Evolutionary conservation across 352 stramenopile genomes (phyloP).

Genomic region (Blastocystis sp.): DNA sequence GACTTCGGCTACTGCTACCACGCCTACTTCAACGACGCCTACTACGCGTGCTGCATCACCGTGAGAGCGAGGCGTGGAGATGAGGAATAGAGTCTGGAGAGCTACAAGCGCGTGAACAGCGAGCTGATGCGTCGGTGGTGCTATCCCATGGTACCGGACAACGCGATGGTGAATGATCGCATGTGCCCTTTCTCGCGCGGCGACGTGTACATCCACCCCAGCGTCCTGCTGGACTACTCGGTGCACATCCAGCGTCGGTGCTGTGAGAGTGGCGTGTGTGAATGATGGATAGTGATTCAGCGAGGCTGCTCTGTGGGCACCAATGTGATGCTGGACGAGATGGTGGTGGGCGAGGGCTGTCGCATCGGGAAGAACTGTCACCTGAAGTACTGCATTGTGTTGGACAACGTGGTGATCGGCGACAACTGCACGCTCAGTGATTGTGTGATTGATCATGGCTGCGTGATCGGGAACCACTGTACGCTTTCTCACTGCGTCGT

Average conservation of each 20-base stretch:
- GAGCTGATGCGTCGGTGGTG: slow-evolving; percentile 43
- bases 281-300: slow-evolving; percentile 4
- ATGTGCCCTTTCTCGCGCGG: neutral
- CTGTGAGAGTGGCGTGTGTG: neutral
- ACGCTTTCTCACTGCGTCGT: neutral
- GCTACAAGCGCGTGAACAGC: slow-evolving; percentile 22
- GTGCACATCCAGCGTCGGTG: neutral
- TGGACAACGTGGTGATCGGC: neutral
- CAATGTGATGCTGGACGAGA: neutral
- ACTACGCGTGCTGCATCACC: slow-evolving; percentile 20
- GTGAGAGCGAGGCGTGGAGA: neutral
- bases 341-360: neutral
- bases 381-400: neutral
- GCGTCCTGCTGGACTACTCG: slow-evolving; percentile 28
- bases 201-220: slow-evolving; percentile 48
- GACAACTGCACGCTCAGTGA: neutral
- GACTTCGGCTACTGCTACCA: slow-evolving; percentile 59
- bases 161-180: slow-evolving; percentile 3
- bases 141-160: slow-evolving; percentile 63
- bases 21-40: slow-evolving; percentile 62
- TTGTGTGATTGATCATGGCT: slow-evolving; percentile 7
- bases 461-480: neutral
- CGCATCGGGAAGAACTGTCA: neutral
- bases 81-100: slow-evolving; percentile 12
- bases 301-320: neutral